Base-by-base conservation (phyloP, 2,329 filamentous ascomycete genomes). In the Fusarium anguioides region DNA sequence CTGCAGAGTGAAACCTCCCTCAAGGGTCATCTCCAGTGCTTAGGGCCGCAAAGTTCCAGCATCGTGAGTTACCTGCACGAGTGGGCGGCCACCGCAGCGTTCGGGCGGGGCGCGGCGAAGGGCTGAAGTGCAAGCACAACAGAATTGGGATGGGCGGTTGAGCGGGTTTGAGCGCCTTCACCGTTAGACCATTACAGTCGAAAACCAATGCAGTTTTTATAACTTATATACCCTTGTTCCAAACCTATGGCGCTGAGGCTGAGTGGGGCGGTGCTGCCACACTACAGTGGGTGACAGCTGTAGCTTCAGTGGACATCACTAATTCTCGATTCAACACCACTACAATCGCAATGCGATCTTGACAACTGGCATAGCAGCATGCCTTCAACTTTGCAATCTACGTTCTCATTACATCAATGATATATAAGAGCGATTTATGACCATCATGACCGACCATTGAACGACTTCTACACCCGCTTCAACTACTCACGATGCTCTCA, bases 1-100 rank as follows among this genome's bases (percentile, higher is more conserved):
- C 86, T 90, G 88, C 87, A 88, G 86, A 89, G 88, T 90, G 86
- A 90, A 80, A 58, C 88, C 88, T 89, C 87, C 84, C 88, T 90
- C 83, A 87, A 89, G 87, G 74, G 76, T 90, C 74, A 81, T 87
- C 86, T 87, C 85, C 88, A 89, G 86, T 87, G 85, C 88, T 89
- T 86, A 90, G 79, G 87, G 83, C 80, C 80, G 77, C 81, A 75
- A 44, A 52, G 41, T 68, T 70, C 78, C 83, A 87, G 83, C 79
- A 84, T 90, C 88, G 86, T 83, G 82, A 84, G 88, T 84, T 90
- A 78, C 88, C 88, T 84, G 74, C 83, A 83, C 84, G 87, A 90
- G 87, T 89, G 86, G 83, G 80, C 77, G 79, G 75, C 83, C 87
- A 87, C 87, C 88, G 86, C 86, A 70, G 83, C 86, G 83, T 90